A percentile compares a stretch with the other conserved stretches of the same genome.
Evolutionary conservation across 345 rosid species (phyloP).

Genomic region (Brassica napus): DNA sequence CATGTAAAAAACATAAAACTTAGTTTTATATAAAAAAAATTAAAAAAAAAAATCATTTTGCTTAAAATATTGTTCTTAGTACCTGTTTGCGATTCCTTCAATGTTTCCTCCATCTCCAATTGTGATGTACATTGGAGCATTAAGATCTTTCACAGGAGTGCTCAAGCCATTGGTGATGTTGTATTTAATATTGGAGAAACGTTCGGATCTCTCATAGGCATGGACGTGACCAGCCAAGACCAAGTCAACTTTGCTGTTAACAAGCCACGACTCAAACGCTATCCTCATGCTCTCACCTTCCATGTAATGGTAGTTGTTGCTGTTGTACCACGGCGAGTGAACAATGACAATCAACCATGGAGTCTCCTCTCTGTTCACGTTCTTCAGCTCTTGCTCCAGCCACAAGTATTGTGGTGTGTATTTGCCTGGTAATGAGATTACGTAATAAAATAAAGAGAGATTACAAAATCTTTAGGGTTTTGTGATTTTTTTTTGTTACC

Average conservation of each 20-base stretch:
- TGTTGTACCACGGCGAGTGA: conserved; percentile 44
- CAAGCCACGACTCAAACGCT: conserved; percentile 48
- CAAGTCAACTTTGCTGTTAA: conserved; percentile 46
- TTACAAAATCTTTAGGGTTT: neutral
- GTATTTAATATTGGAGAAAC: conserved; percentile 53
- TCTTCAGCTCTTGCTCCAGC: conserved; percentile 39
- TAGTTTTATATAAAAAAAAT: neutral
- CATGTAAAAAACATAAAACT: neutral
- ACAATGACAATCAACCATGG: conserved; percentile 41
- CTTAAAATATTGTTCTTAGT: neutral
- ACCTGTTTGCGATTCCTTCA: conserved; percentile 53
- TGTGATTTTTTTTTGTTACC: conserved; percentile 30
- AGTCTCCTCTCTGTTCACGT: conserved; percentile 44
- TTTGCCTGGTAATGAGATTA: conserved; percentile 13
- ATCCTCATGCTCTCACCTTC: conserved; percentile 60
- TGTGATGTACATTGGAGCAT: conserved; percentile 61
- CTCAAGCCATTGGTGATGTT: conserved; percentile 51
- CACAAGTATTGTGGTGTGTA: conserved; percentile 48
- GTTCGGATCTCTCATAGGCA: conserved; percentile 52
- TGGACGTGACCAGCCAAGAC: conserved; percentile 56
- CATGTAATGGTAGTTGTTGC: conserved; percentile 46
- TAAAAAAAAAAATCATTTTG: neutral
- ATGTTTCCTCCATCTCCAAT: conserved; percentile 79
- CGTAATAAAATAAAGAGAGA: neutral
- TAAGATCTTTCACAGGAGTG: conserved; percentile 45